Base-by-base conservation (phyloP, 352 stramenopile genomes). In the Globisporangium viniferum region DNA sequence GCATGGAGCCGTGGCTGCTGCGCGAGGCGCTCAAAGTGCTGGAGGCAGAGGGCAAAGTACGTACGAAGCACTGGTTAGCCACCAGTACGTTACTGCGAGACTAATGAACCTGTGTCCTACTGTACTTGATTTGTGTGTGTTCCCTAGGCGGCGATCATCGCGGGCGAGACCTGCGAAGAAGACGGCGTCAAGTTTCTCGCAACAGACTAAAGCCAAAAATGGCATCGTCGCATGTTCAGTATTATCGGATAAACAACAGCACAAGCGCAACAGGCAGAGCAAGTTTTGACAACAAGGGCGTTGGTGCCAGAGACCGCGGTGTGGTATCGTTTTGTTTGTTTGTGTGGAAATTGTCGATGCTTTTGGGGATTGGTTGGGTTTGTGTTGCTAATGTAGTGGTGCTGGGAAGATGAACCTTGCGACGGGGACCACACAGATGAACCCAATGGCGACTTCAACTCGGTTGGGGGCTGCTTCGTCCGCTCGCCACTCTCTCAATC, bases 171-270 rank as follows among this genome's bases (percentile, higher is more conserved):
- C 35, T 89, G 84, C 39, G 85, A 95, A 70, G 86, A 95, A 71
- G 84, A 93, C 73, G 88, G 88, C 53, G 88, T 95, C 73, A 95
- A 95, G 72, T 95, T 95, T 66, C 72, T 95, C 48, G 73, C 84
- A 14, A 82, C 77, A 0, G 83, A 91, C 39, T 94, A 79, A 71
- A 4, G 44, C 4, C 14, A 73, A 9, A 24, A 24, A 24, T 24
- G 44, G 8, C 14, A 2, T 48, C 41, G 5, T n/a, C 41, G 20
- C 18, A n/a, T 51, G 44, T 51, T 51, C 44, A 51, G 44, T 9
- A 51, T 22, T 51, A 48, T 48, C 41, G 41, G 14, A 20, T n/a
- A 48, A 48, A 9, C 41, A 44, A 7, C 14, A n/a, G 15, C 41
- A 9, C 41, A 15, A 5, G 39, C 35, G 18, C n/a, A 18, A 39